phyloP scores from a whole-genome alignment of 305 asterid species.

The Fraxinus sp. region DNA sequence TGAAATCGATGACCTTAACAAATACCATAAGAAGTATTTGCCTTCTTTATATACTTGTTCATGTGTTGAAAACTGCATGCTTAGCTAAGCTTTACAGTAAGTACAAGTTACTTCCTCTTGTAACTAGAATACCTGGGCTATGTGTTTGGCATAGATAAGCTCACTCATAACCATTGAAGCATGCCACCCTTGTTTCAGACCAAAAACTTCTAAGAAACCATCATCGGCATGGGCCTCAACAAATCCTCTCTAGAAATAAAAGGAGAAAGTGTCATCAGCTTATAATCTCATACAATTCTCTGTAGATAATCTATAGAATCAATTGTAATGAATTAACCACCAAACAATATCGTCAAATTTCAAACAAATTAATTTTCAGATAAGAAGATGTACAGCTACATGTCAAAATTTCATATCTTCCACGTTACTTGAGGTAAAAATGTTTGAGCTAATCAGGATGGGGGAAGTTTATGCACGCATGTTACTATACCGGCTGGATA shows the following conservation, averaged over 20 bases:
- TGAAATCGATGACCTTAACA: neutral
- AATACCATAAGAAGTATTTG: neutral
- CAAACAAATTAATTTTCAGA: neutral
- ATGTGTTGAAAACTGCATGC: neutral
- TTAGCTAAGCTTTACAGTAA: neutral
- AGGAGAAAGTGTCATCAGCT: constrained; percentile 12
- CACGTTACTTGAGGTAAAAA: neutral
- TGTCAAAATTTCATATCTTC: neutral
- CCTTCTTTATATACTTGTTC: neutral
- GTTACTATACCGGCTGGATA: neutral
- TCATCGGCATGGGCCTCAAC: constrained; percentile 91
- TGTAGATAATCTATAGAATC: neutral
- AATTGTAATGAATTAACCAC: neutral
- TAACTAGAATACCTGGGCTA: constrained; percentile 47
- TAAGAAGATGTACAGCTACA: neutral
- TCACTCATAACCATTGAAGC: constrained; percentile 98
- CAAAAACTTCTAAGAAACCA: constrained; percentile 79
- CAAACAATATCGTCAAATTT: neutral
- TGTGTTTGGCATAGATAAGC: constrained; percentile 85
- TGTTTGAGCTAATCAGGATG: neutral
- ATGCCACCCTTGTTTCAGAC: constrained; percentile 98
- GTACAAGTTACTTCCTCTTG: neutral
- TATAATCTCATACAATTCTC: neutral
- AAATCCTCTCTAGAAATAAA: constrained; percentile 66
- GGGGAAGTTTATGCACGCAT: neutral